Evolutionary conservation across 2,329 filamentous ascomycete species (phyloP).

Genomic region (Talaromyces atroroseus): DNA sequence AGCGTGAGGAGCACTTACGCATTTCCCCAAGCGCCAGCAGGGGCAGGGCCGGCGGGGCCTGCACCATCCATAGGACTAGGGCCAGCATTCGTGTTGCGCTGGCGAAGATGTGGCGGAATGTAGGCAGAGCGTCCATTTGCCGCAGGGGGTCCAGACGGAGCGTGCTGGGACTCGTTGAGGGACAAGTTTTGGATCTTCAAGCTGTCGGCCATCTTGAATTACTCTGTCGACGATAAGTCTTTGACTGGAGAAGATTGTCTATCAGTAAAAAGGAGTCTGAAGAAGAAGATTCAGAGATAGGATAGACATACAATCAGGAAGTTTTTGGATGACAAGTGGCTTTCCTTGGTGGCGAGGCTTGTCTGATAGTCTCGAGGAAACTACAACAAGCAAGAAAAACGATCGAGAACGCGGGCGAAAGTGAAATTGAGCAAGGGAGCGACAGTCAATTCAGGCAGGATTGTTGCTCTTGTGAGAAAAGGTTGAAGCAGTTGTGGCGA

Average conservation of each 20-base stretch:
- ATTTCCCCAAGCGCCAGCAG: constrained; percentile 32
- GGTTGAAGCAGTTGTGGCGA: constrained; percentile 19
- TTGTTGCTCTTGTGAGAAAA: constrained; percentile 9
- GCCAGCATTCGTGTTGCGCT: constrained; percentile 21
- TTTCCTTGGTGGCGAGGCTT: background rate
- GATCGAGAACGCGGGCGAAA: background rate
- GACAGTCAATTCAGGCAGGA: constrained; percentile 16
- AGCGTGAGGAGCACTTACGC: constrained; percentile 14
- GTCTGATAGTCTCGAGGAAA: constrained; percentile 1
- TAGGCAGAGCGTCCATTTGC: constrained; percentile 53
- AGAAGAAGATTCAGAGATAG: background rate
- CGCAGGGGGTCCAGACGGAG: constrained; percentile 30
- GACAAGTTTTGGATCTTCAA: constrained; percentile 37
- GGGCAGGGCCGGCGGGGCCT: constrained; percentile 20
- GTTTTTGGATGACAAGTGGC: background rate
- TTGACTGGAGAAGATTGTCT: background rate
- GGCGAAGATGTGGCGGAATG: constrained; percentile 60
- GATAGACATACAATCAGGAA: constrained; percentile 1
- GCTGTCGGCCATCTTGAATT: constrained; percentile 32
- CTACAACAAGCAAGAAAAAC: constrained; percentile 1
- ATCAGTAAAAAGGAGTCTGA: background rate
- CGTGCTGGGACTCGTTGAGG: constrained; percentile 60
- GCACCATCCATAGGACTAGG: constrained; percentile 35
- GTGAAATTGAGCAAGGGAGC: constrained; percentile 16
- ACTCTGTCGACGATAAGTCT: background rate